Percentiles rank a stretch among this genome's conserved stretches.
phyloP scores from a whole-genome alignment of 495 filamentous ascomycete genomes.

The Annulohypoxylon bovei region DNA sequence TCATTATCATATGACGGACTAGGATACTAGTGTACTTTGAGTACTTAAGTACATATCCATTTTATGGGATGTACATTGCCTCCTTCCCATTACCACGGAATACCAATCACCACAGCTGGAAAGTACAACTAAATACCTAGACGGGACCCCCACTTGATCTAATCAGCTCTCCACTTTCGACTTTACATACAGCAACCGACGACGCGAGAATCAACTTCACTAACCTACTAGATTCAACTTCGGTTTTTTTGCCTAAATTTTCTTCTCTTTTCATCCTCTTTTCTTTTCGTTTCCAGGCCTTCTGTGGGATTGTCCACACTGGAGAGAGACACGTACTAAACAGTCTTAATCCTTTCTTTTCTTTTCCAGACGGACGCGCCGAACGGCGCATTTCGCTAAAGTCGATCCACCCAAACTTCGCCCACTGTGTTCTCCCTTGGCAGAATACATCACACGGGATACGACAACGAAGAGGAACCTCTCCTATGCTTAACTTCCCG shows the following conservation, averaged over 20 bases:
- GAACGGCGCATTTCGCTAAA: conserved; percentile 14
- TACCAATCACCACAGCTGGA: not conserved
- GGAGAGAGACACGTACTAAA: conserved; percentile 11
- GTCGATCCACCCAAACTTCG: conserved; percentile 11
- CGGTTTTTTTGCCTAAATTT: not conserved
- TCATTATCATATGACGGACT: not conserved
- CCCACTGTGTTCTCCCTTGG: conserved; percentile 7
- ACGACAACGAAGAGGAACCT: conserved; percentile 16
- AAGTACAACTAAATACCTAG: not conserved
- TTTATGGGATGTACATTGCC: not conserved
- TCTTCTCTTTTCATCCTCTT: not conserved
- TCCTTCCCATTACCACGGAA: conserved; percentile 7
- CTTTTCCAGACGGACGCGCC: conserved; percentile 11
- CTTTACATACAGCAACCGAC: not conserved
- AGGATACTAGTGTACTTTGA: not conserved
- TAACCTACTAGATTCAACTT: conserved; percentile 15
- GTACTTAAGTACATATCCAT: not conserved
- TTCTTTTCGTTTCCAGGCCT: not conserved
- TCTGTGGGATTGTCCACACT: conserved; percentile 3
- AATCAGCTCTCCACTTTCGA: conserved; percentile 9
- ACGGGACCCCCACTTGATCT: conserved; percentile 25
- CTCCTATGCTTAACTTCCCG: conserved; percentile 15
- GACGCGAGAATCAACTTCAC: conserved; percentile 4
- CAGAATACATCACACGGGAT: not conserved
- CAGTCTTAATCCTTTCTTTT: conserved; percentile 23